Base-by-base conservation (phyloP, 2,329 filamentous ascomycete genomes). In the Metarhizium guizhouense region DNA sequence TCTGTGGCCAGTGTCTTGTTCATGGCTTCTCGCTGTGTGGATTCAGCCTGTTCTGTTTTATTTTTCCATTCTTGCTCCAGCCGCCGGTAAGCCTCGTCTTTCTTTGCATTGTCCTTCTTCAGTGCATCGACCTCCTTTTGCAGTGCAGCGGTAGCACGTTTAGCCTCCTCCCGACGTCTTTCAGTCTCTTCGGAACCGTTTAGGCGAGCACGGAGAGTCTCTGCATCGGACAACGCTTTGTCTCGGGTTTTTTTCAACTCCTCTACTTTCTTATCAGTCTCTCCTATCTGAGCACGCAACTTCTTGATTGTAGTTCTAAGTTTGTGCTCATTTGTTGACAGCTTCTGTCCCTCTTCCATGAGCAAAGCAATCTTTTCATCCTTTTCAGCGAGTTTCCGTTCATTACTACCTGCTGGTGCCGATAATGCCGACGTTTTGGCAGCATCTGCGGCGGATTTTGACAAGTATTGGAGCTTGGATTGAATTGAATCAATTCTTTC, bases 401-500 rank as follows among this genome's bases (percentile, higher is more conserved):
- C 88, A 2, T 77, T 56, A 55, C 85, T 88, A 6, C 87, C 87
- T 0, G 81, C 67, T 2, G 81, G 74, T 1, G 87, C 83, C 29
- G 78, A 74, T n/a, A 79, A 73, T 2, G 83, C 84, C 6, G 84
- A 80, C 61, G 84, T 82, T 65, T 85, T 87, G 1, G 94, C 90
- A 0, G 86, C 78, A 36, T 92, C 86, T 0, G 87, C 83, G 13
- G 88, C 86, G 65, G 92, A 88, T 58, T 87, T 87, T 2, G 92
- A 86, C 13, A 99, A 75, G 65, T 95, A 96, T 61, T 92, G 87
- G 32, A 99, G 74, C 67, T 99, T 97, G 6, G 90, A 84, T 68
- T 97, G 90, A 1, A 99, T 74, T 4, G 92, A 88, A 74, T 99
- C 94, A 55, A 96, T 94, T 40, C 88, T 85, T 71, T 99, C 94